A percentile compares a stretch with the other conserved stretches of the same genome.
Evolutionary conservation across 306 rosid genomes (phyloP).

Genomic region (Oxytropis ochrocephala): DNA sequence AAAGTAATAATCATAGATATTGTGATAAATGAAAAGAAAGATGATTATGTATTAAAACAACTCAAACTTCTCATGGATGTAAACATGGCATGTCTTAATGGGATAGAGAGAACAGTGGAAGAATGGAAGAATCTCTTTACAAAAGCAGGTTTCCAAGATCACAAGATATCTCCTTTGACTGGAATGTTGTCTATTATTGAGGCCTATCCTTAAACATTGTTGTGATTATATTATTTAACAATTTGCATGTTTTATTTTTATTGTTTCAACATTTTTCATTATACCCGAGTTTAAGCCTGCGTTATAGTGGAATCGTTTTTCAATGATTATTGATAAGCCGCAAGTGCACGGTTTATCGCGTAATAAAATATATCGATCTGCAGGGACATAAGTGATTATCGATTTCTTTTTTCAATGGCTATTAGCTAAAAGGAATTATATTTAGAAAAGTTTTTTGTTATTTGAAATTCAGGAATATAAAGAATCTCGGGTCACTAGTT

Average conservation of each 20-base stretch:
- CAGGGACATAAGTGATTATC: too few relatives aligned
- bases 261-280: too few relatives aligned
- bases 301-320: too few relatives aligned
- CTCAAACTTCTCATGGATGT: constrained; percentile 28
- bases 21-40: constrained; percentile 23
- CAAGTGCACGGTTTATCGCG: too few relatives aligned
- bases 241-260: neutral
- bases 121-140: constrained; percentile 36
- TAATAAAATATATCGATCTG: too few relatives aligned
- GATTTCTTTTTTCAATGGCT: too few relatives aligned
- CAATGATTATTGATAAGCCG: too few relatives aligned
- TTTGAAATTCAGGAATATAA: too few relatives aligned
- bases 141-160: constrained; percentile 35
- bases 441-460: too few relatives aligned
- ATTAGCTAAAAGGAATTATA: too few relatives aligned
- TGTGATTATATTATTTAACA: neutral
- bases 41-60: constrained; percentile 10
- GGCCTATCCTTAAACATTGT: constrained; percentile 28
- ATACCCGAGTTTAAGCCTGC: too few relatives aligned
- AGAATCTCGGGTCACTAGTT: too few relatives aligned
- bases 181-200: constrained; percentile 42
- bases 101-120: constrained; percentile 30
- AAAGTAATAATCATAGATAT: constrained; percentile 41
- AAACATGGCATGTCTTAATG: constrained; percentile 26
- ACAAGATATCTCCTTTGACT: constrained; percentile 27